phyloP scores from a whole-genome alignment of 768 basidiomycete genomes.

The Myochromella boudieri region DNA sequence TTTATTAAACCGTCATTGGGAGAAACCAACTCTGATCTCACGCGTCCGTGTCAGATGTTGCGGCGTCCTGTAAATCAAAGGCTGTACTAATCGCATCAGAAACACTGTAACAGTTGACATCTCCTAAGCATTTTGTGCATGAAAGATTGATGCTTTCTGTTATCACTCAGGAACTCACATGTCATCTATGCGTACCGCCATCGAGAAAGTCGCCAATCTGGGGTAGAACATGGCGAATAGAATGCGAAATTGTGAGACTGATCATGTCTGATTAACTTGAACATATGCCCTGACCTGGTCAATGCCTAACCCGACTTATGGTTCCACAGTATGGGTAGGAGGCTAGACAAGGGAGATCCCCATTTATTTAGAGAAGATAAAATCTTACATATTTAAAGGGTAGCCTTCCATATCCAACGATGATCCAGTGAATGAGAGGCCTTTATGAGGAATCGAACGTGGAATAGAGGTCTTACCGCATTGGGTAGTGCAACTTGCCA shows the following conservation, averaged over 20 bases:
- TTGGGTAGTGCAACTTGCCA: too few relatives aligned
- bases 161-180: slow-evolving; percentile 8
- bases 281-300: background rate
- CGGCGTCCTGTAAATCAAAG: background rate
- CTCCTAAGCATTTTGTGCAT: background rate
- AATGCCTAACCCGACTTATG: too few relatives aligned
- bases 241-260: background rate
- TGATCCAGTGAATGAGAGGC: too few relatives aligned
- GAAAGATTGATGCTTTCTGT: background rate
- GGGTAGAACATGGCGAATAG: background rate
- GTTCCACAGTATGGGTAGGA: too few relatives aligned
- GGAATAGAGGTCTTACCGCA: too few relatives aligned
- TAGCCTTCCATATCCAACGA: too few relatives aligned
- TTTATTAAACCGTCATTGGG: too few relatives aligned
- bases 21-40: too few relatives aligned
- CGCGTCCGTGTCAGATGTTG: background rate
- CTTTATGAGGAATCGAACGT: too few relatives aligned
- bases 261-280: slow-evolving; percentile 3
- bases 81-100: background rate
- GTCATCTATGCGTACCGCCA: slow-evolving; percentile 2
- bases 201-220: slow-evolving; percentile 1
- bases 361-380: too few relatives aligned
- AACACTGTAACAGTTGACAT: background rate
- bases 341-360: background rate
- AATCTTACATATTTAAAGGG: too few relatives aligned